These are phyloP conservation scores for Rhizopogon parksii DNA, from an alignment of 1,284 basidiomycete species.

Conservation along the genomic window DNA sequence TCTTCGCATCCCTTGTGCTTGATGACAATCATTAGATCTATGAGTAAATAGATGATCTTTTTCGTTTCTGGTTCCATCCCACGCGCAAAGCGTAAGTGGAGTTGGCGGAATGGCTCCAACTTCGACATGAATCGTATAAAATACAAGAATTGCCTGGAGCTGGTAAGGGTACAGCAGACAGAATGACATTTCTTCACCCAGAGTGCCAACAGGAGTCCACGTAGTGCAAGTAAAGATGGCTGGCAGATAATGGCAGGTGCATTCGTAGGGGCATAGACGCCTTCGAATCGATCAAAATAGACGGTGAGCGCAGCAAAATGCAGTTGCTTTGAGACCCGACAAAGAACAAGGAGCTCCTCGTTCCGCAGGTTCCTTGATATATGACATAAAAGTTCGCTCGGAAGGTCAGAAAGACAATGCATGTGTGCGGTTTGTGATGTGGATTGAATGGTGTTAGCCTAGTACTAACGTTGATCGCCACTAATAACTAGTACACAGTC, in stretches of 20 bases:
- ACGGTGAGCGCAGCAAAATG: conserved; percentile 1
- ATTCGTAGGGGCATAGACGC: not conserved
- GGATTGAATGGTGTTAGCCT: too few relatives aligned
- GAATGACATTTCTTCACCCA: conserved; percentile 3
- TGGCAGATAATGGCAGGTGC: conserved; percentile 1
- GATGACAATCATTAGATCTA: conserved; percentile 1
- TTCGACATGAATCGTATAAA: not conserved
- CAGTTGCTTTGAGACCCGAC: not conserved
- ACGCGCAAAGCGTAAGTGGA: not conserved
- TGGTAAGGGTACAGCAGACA: not conserved
- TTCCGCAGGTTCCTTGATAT: not conserved
- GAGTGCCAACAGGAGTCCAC: not conserved
- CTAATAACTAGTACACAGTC: not conserved
- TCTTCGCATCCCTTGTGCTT: conserved; percentile 1
- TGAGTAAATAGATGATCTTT: not conserved
- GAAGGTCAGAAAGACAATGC: not conserved
- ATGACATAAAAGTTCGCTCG: not conserved
- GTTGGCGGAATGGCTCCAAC: conserved; percentile 1
- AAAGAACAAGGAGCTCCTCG: not conserved
- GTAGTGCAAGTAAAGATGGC: not conserved
- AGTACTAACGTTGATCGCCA: too few relatives aligned
- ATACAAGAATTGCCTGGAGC: not conserved
- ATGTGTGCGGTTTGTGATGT: not conserved
- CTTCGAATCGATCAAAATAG: not conserved
- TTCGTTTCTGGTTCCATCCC: not conserved